Base-by-base conservation (phyloP, 306 rosid species). In the Adenanthera pavonina region DNA sequence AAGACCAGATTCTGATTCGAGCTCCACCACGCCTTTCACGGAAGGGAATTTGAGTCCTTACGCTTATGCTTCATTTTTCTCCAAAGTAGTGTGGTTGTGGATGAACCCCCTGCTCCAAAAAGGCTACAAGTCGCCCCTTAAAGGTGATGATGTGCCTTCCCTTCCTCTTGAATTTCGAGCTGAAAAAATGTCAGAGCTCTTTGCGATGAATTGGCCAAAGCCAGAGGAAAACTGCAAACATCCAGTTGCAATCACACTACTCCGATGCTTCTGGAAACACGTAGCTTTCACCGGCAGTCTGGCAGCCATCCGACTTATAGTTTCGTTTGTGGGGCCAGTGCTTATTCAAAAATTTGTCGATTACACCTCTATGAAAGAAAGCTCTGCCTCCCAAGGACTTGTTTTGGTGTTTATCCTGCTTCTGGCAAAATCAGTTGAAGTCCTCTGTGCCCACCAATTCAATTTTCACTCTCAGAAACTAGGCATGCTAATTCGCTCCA, bases 41-140 rank as follows among this genome's bases (percentile, higher is more conserved):
- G 65, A 59, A 59, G 36, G 20, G 65, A 59, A 59, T 20, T 25
- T 59, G 35, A 59, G 65, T 59, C 65, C 65, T 59, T 59, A 59
- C 15, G 36, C 65, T 59, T 9, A 20, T 25, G 65, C 65, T 6
- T 59, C 65, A 35, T 10, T 20, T 6, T 59, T 20, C 36, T 59
- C 65, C 65, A 59, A 59, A 59, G 8, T 20, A 15, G 2, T 9
- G 65, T 59, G 5, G 35, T 34, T 59, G 12, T 20, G 36, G 65
- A 20, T 59, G 35, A 59, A 59, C 13, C 65, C 65, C 25, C 65
- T 59, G 14, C 34, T 20, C 34, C 13, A 59, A 9, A 59, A 59
- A 59, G 35, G 65, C 65, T 3, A 11, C 35, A 25, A 59, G 25
- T 59, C 35, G 3, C 65, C 65, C 13, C 36, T 59, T 59, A 59